Evolutionary conservation across 148 eudicot genomes (phyloP), one percentile per base, ranked within the genome.

Genomic region (Nepenthes mirabilis): DNA sequence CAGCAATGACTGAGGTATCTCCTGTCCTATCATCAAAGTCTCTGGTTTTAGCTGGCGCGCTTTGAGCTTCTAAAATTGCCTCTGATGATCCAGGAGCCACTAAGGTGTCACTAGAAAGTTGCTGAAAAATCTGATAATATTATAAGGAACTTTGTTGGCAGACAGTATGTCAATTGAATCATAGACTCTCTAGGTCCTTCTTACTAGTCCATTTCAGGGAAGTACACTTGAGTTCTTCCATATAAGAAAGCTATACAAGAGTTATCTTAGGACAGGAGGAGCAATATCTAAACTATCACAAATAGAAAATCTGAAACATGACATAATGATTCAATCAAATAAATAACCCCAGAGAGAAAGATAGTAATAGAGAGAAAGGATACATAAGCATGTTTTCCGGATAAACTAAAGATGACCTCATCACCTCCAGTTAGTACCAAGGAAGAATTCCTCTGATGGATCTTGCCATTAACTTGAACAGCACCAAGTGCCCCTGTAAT

Each of bases 371-470:
- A 23, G 48, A 49, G 32, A 33, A 75, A 85, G 98, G 96, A 93
- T 93, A 93, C 98, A 61, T 86, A 93, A 75, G 91, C 86, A 82
- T 88, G 80, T 75, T 73, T 74, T n/a, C 81, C 85, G 13, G 82
- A 64, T 58, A 77, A 63, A 64, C 76, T 80, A 67, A 91, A 91
- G 52, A 84, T 70, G 79, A 91, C 75, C 66, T 85, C 98, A 69
- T 91, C 98, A 43, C 98, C 98, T 37, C 74, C 90, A 59, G 69
- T 75, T 47, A 93, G 74, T 43, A 63, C 78, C 23, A 80, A 47
- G 32, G 81, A 68, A 14, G 94, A 67, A 36, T 81, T 81, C 68
- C 80, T 83, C n/a, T 75, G 75, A 59, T 67, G 81, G 37, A 63
- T 23, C 72, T 75, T 80, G 56, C 85, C 86, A 70, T 91, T 91